These are phyloP conservation scores for Theobroma cacao DNA, from an alignment of 345 rosid genomes.

Conservation along the genomic window DNA sequence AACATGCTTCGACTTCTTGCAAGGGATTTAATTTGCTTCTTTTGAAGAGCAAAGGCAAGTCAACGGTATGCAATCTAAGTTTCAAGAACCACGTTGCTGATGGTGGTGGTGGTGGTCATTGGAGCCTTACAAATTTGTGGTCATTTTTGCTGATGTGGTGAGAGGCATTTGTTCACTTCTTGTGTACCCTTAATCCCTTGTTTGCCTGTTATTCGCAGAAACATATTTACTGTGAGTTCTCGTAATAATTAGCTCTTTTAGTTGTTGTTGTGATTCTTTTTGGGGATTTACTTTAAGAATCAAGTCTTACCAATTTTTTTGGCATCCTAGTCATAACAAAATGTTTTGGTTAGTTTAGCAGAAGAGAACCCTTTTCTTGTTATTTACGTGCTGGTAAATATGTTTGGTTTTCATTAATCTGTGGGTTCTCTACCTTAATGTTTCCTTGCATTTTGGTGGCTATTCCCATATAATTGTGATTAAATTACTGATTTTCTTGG, in stretches of 20 bases:
- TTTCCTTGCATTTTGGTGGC: not conserved
- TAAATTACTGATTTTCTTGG: not conserved
- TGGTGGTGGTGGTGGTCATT: conserved; percentile 39
- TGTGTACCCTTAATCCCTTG: conserved; percentile 27
- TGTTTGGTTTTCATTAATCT: not conserved
- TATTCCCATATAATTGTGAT: not conserved
- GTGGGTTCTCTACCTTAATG: not conserved
- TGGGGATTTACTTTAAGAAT: too few species aligned
- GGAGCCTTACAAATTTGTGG: conserved; percentile 33
- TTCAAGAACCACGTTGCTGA: conserved; percentile 38
- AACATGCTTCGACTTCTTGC: conserved; percentile 29
- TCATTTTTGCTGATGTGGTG: conserved; percentile 40
- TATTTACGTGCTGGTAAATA: not conserved
- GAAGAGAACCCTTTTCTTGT: too few species aligned
- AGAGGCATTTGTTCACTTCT: conserved; percentile 45
- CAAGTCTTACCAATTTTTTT: too few species aligned
- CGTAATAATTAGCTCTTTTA: not conserved
- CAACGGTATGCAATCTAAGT: conserved; percentile 30
- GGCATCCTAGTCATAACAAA: too few species aligned
- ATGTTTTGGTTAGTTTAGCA: too few species aligned
- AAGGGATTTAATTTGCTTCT: conserved; percentile 18
- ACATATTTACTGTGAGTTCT: not conserved
- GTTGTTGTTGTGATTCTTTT: too few species aligned
- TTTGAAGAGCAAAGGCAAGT: conserved; percentile 34
- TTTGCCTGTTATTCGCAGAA: conserved; percentile 11